Evolutionary conservation across 352 stramenopile genomes (phyloP).

Genomic region (Pythium aquatile): DNA sequence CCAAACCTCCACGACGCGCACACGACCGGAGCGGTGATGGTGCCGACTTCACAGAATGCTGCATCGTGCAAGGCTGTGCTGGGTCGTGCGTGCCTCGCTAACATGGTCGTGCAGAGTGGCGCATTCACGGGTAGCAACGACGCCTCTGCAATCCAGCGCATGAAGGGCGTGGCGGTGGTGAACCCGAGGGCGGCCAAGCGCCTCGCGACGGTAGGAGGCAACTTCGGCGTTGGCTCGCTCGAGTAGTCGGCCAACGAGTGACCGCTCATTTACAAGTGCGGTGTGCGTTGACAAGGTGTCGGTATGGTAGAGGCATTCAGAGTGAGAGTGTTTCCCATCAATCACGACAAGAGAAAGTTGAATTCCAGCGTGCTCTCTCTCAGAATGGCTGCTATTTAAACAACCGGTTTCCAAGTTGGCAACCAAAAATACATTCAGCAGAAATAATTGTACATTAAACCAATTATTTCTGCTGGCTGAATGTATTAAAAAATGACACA

Average conservation of each 20-base stretch:
- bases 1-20: slow-evolving; percentile 15
- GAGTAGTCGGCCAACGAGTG: not conserved
- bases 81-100: slow-evolving; percentile 28
- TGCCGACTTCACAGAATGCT: slow-evolving; percentile 11
- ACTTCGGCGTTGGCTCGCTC: slow-evolving; percentile 17
- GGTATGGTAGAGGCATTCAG: too few relatives aligned
- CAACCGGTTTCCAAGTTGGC: too few relatives aligned
- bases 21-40: slow-evolving; percentile 20
- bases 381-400: too few relatives aligned
- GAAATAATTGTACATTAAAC: too few relatives aligned
- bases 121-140: not conserved
- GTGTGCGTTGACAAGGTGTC: too few relatives aligned
- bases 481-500: too few relatives aligned
- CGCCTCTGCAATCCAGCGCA: not conserved
- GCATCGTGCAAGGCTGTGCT: slow-evolving; percentile 26
- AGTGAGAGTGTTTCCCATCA: too few relatives aligned
- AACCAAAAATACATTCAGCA: too few relatives aligned
- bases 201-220: not conserved
- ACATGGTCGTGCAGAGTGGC: slow-evolving; percentile 30
- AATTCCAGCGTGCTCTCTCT: too few relatives aligned
- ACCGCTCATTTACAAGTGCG: too few relatives aligned
- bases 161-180: slow-evolving; percentile 15
- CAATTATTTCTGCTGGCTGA: too few relatives aligned
- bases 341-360: too few relatives aligned
- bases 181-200: slow-evolving; percentile 1